These are phyloP conservation scores for Lachancea nothofagi DNA, from an alignment of 805 yeast species.

Conservation along the genomic window DNA sequence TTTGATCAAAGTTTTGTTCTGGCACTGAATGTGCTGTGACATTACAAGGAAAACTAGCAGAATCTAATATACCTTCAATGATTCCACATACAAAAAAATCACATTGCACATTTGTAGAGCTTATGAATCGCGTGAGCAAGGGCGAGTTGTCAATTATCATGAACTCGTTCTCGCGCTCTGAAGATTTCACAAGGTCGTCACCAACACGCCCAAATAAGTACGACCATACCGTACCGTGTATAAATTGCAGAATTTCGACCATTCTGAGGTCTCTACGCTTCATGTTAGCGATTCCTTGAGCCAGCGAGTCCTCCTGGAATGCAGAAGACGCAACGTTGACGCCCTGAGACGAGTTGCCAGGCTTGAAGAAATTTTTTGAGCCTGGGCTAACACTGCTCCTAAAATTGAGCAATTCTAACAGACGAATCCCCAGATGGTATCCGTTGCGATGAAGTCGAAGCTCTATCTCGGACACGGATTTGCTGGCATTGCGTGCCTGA, in stretches of 20 bases:
- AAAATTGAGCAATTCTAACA: constrained; percentile 50
- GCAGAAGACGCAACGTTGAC: no score
- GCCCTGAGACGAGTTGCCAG: no score
- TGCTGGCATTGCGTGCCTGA: constrained; percentile 53
- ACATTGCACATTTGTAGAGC: constrained; percentile 73
- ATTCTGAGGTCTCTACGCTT: constrained; percentile 53
- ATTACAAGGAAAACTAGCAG: constrained; percentile 61
- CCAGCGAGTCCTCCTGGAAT: constrained; percentile 17
- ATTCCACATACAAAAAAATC: constrained; percentile 82
- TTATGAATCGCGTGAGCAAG: constrained; percentile 57
- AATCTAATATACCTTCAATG: constrained; percentile 74
- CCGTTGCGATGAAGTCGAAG: constrained; percentile 64
- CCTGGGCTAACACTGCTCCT: constrained; percentile 27
- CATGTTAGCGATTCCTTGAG: constrained; percentile 23
- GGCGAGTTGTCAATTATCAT: constrained; percentile 82
- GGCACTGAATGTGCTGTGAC: constrained; percentile 80
- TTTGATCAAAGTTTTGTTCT: constrained; percentile 45
- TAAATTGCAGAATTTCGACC: constrained; percentile 64
- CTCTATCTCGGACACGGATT: constrained; percentile 61
- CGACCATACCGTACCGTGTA: constrained; percentile 71
- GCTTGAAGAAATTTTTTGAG: constrained; percentile 1
- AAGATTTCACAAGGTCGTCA: constrained; percentile 70
- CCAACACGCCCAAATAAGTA: constrained; percentile 69
- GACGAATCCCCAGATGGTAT: constrained; percentile 64
- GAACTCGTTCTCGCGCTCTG: constrained; percentile 58